A percentile compares a stretch with the other conserved stretches of the same genome.
These are phyloP conservation scores for Verticillium isaacii DNA, from an alignment of 2,329 filamentous ascomycete genomes.

Conservation along the genomic window DNA sequence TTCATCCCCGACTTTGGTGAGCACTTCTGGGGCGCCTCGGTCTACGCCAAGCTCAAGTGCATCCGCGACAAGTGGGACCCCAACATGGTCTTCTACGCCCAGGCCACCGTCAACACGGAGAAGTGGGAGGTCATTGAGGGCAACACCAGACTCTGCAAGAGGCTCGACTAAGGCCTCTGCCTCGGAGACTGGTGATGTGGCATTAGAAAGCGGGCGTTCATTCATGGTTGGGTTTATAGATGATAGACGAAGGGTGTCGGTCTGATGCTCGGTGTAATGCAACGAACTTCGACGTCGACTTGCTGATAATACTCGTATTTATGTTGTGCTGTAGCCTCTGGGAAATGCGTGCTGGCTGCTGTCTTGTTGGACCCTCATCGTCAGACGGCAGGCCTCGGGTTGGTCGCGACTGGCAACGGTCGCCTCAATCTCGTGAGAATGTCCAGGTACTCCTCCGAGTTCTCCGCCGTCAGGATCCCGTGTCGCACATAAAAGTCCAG, in stretches of 20 bases:
- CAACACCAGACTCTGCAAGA: constrained; percentile 34
- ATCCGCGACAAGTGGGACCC: constrained; percentile 41
- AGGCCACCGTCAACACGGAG: constrained; percentile 38
- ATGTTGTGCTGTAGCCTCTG: not conserved
- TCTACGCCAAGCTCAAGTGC: constrained; percentile 26
- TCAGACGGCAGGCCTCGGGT: not conserved
- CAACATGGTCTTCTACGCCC: constrained; percentile 34
- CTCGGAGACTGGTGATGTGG: not conserved
- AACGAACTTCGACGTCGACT: not conserved
- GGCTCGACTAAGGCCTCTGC: not conserved
- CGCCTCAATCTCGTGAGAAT: constrained; percentile 48
- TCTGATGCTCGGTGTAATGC: not conserved
- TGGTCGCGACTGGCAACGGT: constrained; percentile 32
- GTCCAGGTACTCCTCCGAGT: constrained; percentile 67
- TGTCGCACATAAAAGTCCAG: constrained; percentile 80
- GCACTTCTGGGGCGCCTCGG: constrained; percentile 30
- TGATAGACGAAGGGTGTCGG: not conserved
- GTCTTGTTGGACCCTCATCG: not conserved
- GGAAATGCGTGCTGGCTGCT: no score
- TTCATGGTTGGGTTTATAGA: not conserved
- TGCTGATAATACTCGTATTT: not conserved
- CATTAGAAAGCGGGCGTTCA: not conserved
- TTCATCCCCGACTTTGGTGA: constrained; percentile 30
- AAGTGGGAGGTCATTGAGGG: constrained; percentile 33
- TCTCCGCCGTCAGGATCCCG: constrained; percentile 66